Evolutionary conservation across 169 alveolate genomes (phyloP).

Genomic region (Eimeria nieschulzi): DNA sequence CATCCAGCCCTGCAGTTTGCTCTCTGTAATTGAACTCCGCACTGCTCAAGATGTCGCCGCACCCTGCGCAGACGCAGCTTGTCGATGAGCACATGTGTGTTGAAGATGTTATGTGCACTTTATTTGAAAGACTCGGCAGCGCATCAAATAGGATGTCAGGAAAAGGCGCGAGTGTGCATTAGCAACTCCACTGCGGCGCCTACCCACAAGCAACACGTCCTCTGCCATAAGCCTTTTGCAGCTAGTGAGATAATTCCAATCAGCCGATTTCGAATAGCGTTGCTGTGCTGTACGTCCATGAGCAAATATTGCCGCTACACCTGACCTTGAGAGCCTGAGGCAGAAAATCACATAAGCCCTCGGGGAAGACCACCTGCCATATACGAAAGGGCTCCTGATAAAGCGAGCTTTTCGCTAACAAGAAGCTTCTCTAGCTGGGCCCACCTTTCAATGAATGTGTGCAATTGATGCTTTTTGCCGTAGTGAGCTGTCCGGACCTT

Average conservation of each 20-base stretch:
- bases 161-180: background rate
- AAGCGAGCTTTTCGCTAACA: background rate
- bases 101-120: no score
- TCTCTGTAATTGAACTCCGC: slow-evolving; percentile 73
- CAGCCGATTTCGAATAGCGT: slow-evolving; percentile 84
- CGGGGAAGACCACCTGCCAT: no score
- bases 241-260: slow-evolving; percentile 83
- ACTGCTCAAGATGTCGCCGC: slow-evolving; percentile 84
- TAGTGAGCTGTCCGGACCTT: slow-evolving; percentile 84
- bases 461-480: slow-evolving; percentile 77
- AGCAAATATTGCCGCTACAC: slow-evolving; percentile 81
- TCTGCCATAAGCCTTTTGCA: slow-evolving; percentile 70
- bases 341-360: background rate
- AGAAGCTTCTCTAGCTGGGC: background rate
- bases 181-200: no score
- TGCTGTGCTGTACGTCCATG: slow-evolving; percentile 88
- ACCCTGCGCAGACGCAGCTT: slow-evolving; percentile 81
- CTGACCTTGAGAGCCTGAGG: slow-evolving; percentile 75
- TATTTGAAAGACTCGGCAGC: no score
- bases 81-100: background rate
- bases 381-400: no score
- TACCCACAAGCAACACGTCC: slow-evolving; percentile 25
- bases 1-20: slow-evolving; percentile 68
- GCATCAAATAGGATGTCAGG: no score
- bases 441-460: slow-evolving; percentile 28